phyloP scores from a whole-genome alignment of 768 basidiomycete species.

The Russula lepida region DNA sequence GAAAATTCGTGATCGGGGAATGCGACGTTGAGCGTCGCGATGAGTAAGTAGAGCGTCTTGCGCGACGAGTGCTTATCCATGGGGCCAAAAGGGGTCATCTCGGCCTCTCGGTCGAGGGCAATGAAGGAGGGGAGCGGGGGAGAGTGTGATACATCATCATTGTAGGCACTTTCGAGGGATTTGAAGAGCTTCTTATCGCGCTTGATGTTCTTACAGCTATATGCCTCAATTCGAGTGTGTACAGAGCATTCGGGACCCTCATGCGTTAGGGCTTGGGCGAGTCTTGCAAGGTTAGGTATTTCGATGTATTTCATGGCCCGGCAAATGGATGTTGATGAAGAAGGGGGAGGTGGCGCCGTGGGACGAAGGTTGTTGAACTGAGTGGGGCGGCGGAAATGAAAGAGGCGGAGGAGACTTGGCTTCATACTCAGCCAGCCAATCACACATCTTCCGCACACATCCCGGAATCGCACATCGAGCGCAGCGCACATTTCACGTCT shows the following conservation, averaged over 20 bases:
- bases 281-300: conserved; percentile 64
- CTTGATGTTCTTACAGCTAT: conserved; percentile 95
- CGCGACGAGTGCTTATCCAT: conserved; percentile 76
- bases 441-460: not conserved
- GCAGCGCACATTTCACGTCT: too few species aligned
- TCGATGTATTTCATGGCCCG: conserved; percentile 84
- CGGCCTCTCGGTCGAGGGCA: conserved; percentile 56
- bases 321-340: not conserved
- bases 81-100: conserved; percentile 84
- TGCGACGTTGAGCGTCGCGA: conserved; percentile 92
- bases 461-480: not conserved
- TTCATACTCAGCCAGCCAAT: not conserved
- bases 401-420: not conserved
- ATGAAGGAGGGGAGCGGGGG: conserved; percentile 81
- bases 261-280: conserved; percentile 73
- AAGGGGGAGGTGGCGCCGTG: too few species aligned
- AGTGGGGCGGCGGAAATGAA: too few species aligned
- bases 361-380: not conserved
- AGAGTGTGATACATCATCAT: conserved; percentile 70
- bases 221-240: conserved; percentile 90
- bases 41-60: conserved; percentile 93
- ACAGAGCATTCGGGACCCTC: conserved; percentile 85
- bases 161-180: conserved; percentile 80
- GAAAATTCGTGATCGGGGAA: conserved; percentile 98
- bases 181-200: conserved; percentile 96